Evolutionary conservation across 2,329 filamentous ascomycete genomes (phyloP).

Genomic region (Exophiala dermatitidis): DNA sequence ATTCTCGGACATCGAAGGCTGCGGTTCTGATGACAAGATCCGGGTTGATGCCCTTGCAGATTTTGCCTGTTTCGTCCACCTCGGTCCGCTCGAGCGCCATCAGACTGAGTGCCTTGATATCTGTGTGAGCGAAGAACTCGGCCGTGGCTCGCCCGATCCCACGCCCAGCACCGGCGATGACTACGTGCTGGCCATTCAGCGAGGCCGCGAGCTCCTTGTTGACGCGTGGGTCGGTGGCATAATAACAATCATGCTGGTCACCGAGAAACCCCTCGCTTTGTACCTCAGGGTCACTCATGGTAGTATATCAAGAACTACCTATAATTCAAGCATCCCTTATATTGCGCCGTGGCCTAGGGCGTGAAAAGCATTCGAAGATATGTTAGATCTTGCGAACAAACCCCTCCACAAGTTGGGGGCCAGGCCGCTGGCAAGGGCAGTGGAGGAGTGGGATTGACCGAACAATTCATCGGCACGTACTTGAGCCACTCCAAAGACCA

Average conservation of each 20-base stretch:
- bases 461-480: background rate
- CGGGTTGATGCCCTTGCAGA: conserved; percentile 18
- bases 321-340: background rate
- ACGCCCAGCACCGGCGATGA: conserved; percentile 52
- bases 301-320: background rate
- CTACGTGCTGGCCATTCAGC: conserved; percentile 35
- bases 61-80: conserved; percentile 16
- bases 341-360: background rate
- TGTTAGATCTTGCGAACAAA: background rate
- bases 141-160: conserved; percentile 51
- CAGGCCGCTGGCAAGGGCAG: background rate
- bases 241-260: conserved; percentile 19
- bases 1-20: conserved; percentile 35
- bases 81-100: conserved; percentile 19
- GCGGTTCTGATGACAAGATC: conserved; percentile 12
- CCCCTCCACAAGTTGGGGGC: background rate
- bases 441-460: background rate
- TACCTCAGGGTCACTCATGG: conserved; percentile 3
- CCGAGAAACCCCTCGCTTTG: conserved; percentile 18
- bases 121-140: conserved; percentile 38
- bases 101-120: conserved; percentile 15
- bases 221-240: conserved; percentile 14
- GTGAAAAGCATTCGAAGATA: background rate
- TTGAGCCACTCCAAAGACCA: background rate
- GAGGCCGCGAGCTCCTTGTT: conserved; percentile 16